These are phyloP conservation scores for Sporothrix humicola DNA, from an alignment of 2,329 filamentous ascomycete genomes.

Conservation along the genomic window DNA sequence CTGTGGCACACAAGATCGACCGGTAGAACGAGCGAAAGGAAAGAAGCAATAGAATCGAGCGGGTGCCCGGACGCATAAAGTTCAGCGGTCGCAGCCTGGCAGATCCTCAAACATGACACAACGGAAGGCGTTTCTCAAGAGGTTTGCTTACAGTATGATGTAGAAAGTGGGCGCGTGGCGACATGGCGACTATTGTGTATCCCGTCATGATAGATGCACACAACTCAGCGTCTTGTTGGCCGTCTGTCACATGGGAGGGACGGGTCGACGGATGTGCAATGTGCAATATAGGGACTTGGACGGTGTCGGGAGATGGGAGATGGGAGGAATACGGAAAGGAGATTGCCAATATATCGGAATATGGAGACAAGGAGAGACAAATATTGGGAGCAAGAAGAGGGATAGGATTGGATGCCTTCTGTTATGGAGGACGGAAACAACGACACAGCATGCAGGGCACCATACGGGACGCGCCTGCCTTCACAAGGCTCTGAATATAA, in stretches of 20 bases:
- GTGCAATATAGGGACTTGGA: constrained; percentile 1
- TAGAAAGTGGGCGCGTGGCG: background rate
- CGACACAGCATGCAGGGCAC: background rate
- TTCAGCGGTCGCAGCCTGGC: background rate
- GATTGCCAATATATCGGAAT: background rate
- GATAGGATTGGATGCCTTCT: too few species aligned
- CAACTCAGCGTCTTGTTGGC: background rate
- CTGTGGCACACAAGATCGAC: constrained; percentile 14
- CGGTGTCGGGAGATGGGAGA: background rate
- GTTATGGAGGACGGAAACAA: background rate
- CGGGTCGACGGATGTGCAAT: constrained; percentile 7
- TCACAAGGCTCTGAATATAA: constrained; percentile 6
- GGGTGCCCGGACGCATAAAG: constrained; percentile 7
- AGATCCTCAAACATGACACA: constrained; percentile 22
- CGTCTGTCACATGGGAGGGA: background rate
- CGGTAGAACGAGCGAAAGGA: background rate
- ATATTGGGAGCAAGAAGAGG: background rate
- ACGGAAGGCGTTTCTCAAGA: constrained; percentile 11
- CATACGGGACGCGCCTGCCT: background rate
- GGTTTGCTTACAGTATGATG: background rate
- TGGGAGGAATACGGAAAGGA: too few species aligned
- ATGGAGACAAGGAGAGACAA: background rate
- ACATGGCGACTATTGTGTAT: background rate
- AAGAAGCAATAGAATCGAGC: background rate
- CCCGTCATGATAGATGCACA: background rate